These are phyloP conservation scores for Serendipita sp. DNA, from an alignment of 768 basidiomycete genomes.

Conservation along the genomic window DNA sequence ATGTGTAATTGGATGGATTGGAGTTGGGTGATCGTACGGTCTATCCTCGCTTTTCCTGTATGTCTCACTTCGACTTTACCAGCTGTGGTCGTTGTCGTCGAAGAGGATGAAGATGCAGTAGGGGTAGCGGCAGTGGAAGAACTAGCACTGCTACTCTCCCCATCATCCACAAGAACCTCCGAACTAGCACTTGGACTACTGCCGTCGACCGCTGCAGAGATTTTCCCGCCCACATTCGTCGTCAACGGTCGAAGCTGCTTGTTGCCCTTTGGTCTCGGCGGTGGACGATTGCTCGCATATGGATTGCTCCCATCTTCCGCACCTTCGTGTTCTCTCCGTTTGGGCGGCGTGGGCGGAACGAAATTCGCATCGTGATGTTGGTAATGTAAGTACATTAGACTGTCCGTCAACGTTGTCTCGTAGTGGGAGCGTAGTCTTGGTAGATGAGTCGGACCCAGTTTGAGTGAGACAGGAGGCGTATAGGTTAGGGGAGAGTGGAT, in stretches of 20 bases:
- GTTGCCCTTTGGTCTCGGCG: constrained; percentile 8
- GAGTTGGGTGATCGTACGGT: constrained; percentile 55
- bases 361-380: constrained; percentile 30
- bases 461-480: neutral
- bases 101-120: constrained; percentile 51
- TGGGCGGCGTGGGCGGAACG: neutral
- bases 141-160: no score
- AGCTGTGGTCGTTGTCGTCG: constrained; percentile 77
- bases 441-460: constrained; percentile 29
- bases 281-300: constrained; percentile 14
- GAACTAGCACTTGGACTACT: constrained; percentile 45
- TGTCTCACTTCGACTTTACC: constrained; percentile 54
- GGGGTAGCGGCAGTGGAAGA: no score
- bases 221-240: neutral
- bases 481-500: neutral
- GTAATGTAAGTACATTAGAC: constrained; percentile 93
- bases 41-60: constrained; percentile 49
- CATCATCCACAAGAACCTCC: no score
- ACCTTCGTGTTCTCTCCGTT: neutral
- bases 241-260: neutral
- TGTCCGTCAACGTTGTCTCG: constrained; percentile 60
- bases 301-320: neutral
- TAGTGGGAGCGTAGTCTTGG: constrained; percentile 77
- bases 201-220: neutral
- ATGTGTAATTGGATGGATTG: constrained; percentile 78